phyloP scores from a whole-genome alignment of 1,284 basidiomycete genomes.

The Ceratobasidium sp. region DNA sequence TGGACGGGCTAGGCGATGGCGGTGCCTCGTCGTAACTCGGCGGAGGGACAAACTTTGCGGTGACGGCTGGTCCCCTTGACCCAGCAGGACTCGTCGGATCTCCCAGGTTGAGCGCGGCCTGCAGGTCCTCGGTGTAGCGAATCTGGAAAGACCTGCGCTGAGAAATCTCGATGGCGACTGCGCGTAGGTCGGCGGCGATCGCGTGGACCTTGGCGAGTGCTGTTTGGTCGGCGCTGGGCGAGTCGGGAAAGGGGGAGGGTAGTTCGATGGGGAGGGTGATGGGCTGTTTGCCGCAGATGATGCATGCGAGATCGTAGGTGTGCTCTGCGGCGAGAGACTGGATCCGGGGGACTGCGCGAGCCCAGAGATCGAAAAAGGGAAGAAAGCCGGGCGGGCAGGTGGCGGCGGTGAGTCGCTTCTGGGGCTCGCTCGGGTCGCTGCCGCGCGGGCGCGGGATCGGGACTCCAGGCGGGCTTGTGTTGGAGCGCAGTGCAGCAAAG shows the following conservation, averaged over 20 bases:
- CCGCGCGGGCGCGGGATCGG: slow-evolving; percentile 59
- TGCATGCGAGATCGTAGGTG: slow-evolving; percentile 79
- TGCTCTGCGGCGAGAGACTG: slow-evolving; percentile 66
- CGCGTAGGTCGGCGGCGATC: slow-evolving; percentile 74
- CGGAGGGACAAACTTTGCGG: slow-evolving; percentile 74
- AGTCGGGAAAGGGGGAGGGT: slow-evolving; percentile 50
- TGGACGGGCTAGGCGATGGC: slow-evolving; percentile 38
- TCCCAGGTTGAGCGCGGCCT: slow-evolving; percentile 75
- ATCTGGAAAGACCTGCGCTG: slow-evolving; percentile 83
- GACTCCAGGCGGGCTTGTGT: slow-evolving; percentile 66
- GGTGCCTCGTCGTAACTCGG: slow-evolving; percentile 64
- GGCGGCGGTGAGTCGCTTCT: slow-evolving; percentile 57
- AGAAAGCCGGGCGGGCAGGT: slow-evolving; percentile 70
- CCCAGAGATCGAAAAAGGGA: slow-evolving; percentile 75
- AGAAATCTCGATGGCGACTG: slow-evolving; percentile 80
- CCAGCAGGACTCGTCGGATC: slow-evolving; percentile 45
- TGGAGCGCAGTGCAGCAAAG: slow-evolving; percentile 70
- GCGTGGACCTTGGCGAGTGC: slow-evolving; percentile 55
- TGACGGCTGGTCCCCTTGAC: slow-evolving; percentile 51
- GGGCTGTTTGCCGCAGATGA: slow-evolving; percentile 71
- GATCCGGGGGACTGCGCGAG: slow-evolving; percentile 66
- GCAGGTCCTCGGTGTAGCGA: slow-evolving; percentile 72
- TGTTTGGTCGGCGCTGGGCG: slow-evolving; percentile 44
- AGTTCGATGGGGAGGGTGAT: slow-evolving; percentile 38
- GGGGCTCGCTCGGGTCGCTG: slow-evolving; percentile 44